Conservation (phyloP, 768 basidiomycete genomes). For the Lyophyllum atratum region DNA sequence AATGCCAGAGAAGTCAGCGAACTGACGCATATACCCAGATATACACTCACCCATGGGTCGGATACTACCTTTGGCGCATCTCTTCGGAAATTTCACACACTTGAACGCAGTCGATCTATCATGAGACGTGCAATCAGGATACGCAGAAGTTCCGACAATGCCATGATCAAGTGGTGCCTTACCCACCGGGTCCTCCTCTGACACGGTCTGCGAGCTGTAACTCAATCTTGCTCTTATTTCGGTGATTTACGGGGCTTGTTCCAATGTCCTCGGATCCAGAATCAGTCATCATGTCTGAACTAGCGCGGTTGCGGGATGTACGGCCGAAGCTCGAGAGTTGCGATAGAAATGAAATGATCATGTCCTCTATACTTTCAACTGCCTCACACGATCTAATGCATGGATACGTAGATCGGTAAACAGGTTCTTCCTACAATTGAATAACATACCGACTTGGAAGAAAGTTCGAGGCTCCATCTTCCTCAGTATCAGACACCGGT, state of each 20-base stretch:
- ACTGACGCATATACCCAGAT: slow-evolving; percentile 5
- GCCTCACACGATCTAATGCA: slow-evolving; percentile 17
- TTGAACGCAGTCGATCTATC: slow-evolving; percentile 15
- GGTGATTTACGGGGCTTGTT: slow-evolving; percentile 3
- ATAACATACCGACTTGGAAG: slow-evolving; percentile 2
- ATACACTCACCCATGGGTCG: slow-evolving; percentile 39
- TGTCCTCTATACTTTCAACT: slow-evolving; percentile 32
- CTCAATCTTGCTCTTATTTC: slow-evolving; percentile 30
- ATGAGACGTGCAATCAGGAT: slow-evolving; percentile 10
- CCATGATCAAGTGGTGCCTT: slow-evolving; percentile 5
- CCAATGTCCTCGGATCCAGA: slow-evolving; percentile 15
- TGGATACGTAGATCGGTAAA: background rate
- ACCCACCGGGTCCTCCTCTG: slow-evolving; percentile 30
- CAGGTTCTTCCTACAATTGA: background rate
- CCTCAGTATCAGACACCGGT: background rate
- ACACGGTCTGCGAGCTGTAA: slow-evolving; percentile 36
- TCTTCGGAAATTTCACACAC: slow-evolving; percentile 36
- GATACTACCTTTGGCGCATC: slow-evolving; percentile 36
- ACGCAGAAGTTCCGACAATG: background rate
- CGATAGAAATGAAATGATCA: slow-evolving; percentile 36
- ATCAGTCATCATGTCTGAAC: slow-evolving; percentile 2
- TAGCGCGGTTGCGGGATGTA: slow-evolving; percentile 4
- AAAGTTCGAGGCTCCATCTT: background rate
- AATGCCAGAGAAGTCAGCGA: background rate
- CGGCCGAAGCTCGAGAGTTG: slow-evolving; percentile 31